Evolutionary conservation across 1,139 yeast species (phyloP).

Genomic region (Saccharomyces pastorianus): DNA sequence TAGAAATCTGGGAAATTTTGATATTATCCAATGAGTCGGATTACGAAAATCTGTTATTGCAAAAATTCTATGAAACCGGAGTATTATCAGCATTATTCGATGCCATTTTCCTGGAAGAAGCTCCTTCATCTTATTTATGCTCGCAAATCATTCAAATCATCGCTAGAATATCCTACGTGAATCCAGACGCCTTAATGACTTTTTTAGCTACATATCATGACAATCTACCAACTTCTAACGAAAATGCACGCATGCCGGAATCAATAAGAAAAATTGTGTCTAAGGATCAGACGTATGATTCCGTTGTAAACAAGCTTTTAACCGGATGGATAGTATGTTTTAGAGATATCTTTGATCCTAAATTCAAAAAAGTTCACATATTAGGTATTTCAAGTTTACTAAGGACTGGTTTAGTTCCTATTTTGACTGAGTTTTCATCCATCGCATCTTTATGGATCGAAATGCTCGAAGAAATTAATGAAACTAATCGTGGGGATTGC

Average conservation of each 20-base stretch:
- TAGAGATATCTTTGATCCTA: slow-evolving; percentile 43
- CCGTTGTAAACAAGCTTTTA: slow-evolving; percentile 25
- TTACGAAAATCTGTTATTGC: slow-evolving; percentile 18
- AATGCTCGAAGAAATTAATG: slow-evolving; percentile 68
- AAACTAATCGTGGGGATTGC: slow-evolving; percentile 50
- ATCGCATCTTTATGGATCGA: slow-evolving; percentile 49
- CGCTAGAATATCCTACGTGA: slow-evolving; percentile 45
- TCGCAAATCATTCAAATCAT: slow-evolving; percentile 47
- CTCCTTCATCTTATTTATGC: slow-evolving; percentile 30
- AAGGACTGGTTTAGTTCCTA: slow-evolving; percentile 30
- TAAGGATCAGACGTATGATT: slow-evolving; percentile 23
- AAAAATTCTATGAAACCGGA: slow-evolving; percentile 23
- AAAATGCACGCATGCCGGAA: slow-evolving; percentile 18
- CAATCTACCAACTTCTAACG: slow-evolving; percentile 17
- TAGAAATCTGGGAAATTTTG: slow-evolving; percentile 54
- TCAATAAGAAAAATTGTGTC: slow-evolving; percentile 19
- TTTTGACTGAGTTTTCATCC: slow-evolving; percentile 32
- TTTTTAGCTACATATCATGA: slow-evolving; percentile 27
- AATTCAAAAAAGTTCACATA: slow-evolving; percentile 54
- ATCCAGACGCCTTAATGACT: slow-evolving; percentile 41
- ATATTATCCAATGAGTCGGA: slow-evolving; percentile 22
- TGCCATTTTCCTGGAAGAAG: slow-evolving; percentile 26
- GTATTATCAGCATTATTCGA: slow-evolving; percentile 23
- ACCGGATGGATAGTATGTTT: slow-evolving; percentile 31
- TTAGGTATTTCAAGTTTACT: slow-evolving; percentile 49